phyloP scores from a whole-genome alignment of 495 filamentous ascomycete genomes.

The Aspergillus diversus region DNA sequence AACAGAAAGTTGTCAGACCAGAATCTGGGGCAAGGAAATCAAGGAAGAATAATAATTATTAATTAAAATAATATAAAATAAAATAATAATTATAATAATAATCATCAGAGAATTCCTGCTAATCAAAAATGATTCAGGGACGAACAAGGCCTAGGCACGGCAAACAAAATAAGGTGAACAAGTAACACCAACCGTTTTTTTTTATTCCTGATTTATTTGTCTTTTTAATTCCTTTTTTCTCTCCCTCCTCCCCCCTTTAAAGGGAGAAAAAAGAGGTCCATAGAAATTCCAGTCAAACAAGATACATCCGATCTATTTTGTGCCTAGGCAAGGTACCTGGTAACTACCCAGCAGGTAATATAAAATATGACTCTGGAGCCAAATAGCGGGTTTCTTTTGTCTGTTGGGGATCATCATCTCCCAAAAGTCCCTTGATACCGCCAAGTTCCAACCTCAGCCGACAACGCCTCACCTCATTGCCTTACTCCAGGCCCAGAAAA shows the following conservation, averaged over 20 bases:
- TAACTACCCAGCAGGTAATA: background rate
- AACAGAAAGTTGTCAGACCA: slow-evolving; percentile 3
- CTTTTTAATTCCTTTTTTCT: background rate
- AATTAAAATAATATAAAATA: background rate
- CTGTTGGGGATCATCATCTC: background rate
- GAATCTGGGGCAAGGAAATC: slow-evolving; percentile 4
- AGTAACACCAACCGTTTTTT: background rate
- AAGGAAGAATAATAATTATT: background rate
- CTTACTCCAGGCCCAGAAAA: slow-evolving; percentile 3
- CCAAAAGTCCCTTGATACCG: background rate
- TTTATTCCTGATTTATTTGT: too few relatives aligned
- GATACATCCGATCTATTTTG: slow-evolving; percentile 10
- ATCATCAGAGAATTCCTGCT: background rate
- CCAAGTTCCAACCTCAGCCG: background rate
- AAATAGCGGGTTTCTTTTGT: slow-evolving; percentile 17
- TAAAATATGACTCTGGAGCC: slow-evolving; percentile 12
- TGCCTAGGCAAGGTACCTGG: slow-evolving; percentile 5
- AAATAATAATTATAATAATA: background rate
- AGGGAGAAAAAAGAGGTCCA: background rate
- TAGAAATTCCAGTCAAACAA: slow-evolving; percentile 8
- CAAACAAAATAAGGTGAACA: background rate
- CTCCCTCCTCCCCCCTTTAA: too few relatives aligned
- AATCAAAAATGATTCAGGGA: background rate
- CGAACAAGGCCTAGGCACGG: background rate
- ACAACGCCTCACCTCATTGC: slow-evolving; percentile 17